Evolutionary conservation across 2,329 filamentous ascomycete species (phyloP).

Genomic region (Fusarium sp.): DNA sequence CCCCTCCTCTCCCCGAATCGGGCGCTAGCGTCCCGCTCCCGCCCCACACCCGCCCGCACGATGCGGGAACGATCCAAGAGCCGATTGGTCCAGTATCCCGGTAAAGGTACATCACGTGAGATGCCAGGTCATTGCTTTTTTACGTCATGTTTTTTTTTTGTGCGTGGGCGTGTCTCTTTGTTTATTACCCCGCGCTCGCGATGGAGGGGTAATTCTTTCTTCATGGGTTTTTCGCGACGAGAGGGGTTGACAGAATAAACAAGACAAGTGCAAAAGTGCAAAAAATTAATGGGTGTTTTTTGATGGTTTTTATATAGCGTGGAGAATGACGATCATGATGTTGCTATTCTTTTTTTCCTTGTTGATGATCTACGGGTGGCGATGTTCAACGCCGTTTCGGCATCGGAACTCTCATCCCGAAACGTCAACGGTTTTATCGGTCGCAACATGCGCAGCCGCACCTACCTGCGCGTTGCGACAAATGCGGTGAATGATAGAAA

Average conservation of each 20-base stretch:
- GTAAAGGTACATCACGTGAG: slow-evolving; percentile 18
- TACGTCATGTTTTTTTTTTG: slow-evolving; percentile 35
- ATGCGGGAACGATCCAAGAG: slow-evolving; percentile 28
- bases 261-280: not conserved
- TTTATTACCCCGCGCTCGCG: slow-evolving; percentile 38
- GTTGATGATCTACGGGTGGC: not conserved
- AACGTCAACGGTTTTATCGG: not conserved
- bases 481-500: not conserved
- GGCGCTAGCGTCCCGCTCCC: slow-evolving; percentile 39
- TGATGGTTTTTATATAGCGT: not conserved
- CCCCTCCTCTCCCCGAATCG: slow-evolving; percentile 16
- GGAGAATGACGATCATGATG: not conserved
- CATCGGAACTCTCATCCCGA: slow-evolving; percentile 3
- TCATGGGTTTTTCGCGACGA: not conserved
- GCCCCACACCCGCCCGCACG: slow-evolving; percentile 27
- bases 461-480: not conserved
- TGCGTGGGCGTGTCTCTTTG: slow-evolving; percentile 5
- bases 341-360: not conserved
- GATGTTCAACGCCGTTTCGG: not conserved
- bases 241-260: slow-evolving; percentile 21
- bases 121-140: slow-evolving; percentile 11
- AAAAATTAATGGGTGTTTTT: not conserved
- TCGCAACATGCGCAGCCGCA: not conserved
- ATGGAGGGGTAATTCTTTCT: slow-evolving; percentile 34
- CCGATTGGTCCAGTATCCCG: slow-evolving; percentile 27